Conservation (phyloP, 495 filamentous ascomycete species). For the Tuber magnatum region DNA sequence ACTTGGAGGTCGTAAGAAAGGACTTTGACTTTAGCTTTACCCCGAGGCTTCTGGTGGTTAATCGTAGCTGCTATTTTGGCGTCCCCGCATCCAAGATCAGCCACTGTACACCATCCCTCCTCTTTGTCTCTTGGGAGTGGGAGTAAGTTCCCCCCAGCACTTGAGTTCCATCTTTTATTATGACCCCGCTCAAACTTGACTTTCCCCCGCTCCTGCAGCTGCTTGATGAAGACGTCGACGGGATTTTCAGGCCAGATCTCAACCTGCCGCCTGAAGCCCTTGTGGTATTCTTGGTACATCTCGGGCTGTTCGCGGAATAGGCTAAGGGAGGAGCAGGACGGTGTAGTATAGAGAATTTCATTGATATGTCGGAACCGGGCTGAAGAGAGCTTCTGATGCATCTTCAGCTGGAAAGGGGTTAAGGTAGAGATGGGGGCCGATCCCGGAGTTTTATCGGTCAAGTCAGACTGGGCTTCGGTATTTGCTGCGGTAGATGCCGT, state of each 20-base stretch:
- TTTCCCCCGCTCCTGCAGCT: constrained; percentile 55
- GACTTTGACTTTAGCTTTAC: constrained; percentile 49
- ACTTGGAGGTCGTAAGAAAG: constrained; percentile 58
- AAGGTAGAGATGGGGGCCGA: constrained; percentile 48
- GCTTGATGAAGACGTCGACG: constrained; percentile 68
- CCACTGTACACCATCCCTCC: constrained; percentile 63
- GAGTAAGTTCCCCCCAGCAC: constrained; percentile 29
- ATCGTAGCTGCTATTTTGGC: constrained; percentile 60
- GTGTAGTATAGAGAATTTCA: constrained; percentile 87
- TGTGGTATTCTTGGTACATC: constrained; percentile 89
- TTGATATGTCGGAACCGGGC: constrained; percentile 97
- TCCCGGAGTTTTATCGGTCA: constrained; percentile 28
- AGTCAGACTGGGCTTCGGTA: constrained; percentile 15
- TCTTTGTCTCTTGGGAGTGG: constrained; percentile 41
- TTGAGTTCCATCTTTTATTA: constrained; percentile 40
- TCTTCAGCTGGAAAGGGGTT: constrained; percentile 83
- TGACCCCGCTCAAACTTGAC: constrained; percentile 40
- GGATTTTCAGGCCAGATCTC: constrained; percentile 94
- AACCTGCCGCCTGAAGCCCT: constrained; percentile 89
- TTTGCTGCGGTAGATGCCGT: constrained; percentile 39
- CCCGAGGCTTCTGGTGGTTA: constrained; percentile 43
- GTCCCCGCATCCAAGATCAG: constrained; percentile 78
- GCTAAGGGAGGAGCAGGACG: constrained; percentile 66
- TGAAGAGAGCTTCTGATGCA: constrained; percentile 85
- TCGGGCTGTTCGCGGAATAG: constrained; percentile 76